phyloP scores from a whole-genome alignment of 805 yeast species.

The Ogataea pignaliae region DNA sequence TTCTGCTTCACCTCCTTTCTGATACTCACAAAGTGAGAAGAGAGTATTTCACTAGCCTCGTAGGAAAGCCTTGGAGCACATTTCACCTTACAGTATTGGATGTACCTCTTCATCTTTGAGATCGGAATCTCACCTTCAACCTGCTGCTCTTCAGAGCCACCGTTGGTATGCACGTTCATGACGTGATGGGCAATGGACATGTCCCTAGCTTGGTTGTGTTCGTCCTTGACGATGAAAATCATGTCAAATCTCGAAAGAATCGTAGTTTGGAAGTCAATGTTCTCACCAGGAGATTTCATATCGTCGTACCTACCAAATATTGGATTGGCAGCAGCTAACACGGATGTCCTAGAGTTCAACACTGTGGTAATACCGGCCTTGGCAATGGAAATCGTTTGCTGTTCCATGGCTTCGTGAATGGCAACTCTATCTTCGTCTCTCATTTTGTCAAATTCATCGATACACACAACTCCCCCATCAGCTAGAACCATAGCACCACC shows the following conservation, averaged over 20 bases:
- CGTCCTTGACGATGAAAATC: constrained; percentile 97
- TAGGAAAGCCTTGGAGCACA: constrained; percentile 91
- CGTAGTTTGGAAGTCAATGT: constrained; percentile 96
- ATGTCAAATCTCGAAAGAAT: constrained; percentile 96
- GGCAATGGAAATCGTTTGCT: constrained; percentile 97
- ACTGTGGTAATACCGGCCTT: constrained; percentile 99
- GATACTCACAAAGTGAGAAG: constrained; percentile 89
- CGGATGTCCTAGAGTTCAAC: constrained; percentile 92
- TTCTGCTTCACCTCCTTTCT: constrained; percentile 76
- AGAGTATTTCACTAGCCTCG: constrained; percentile 84
- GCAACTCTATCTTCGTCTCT: constrained; percentile 98
- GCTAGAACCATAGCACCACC: constrained; percentile 99
- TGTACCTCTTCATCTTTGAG: constrained; percentile 85
- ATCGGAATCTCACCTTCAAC: constrained; percentile 83
- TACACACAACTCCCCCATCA: constrained; percentile 98
- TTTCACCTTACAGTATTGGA: constrained; percentile 81
- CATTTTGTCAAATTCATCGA: constrained; percentile 99
- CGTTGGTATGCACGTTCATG: constrained; percentile 89
- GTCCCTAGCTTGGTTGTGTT: constrained; percentile 82
- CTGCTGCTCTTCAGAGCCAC: constrained; percentile 40
- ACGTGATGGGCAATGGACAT: constrained; percentile 91
- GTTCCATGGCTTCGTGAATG: constrained; percentile 99
- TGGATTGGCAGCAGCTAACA: constrained; percentile 97
- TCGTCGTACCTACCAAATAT: constrained; percentile 96
- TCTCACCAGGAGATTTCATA: constrained; percentile 94